phyloP scores from a whole-genome alignment of 768 basidiomycete species.

The Floccularia luteovirens region DNA sequence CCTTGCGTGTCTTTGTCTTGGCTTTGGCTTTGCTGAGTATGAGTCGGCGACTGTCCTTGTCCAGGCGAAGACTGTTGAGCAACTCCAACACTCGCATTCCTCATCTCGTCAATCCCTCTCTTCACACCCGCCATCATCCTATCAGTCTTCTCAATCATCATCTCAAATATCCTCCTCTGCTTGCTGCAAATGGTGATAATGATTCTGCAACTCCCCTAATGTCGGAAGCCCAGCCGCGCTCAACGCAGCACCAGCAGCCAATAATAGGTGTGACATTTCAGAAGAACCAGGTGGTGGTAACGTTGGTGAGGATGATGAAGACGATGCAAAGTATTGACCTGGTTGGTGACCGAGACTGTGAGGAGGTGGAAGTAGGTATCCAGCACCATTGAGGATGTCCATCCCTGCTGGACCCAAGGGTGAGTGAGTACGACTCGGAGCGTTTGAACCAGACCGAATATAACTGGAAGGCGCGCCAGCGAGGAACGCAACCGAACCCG shows the following conservation, averaged over 20 bases:
- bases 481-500: constrained; percentile 21
- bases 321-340: neutral
- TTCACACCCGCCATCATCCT: constrained; percentile 64
- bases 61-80: constrained; percentile 10
- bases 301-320: constrained; percentile 10
- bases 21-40: constrained; percentile 3
- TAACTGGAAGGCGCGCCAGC: constrained; percentile 44
- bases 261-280: constrained; percentile 17
- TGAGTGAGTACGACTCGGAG: constrained; percentile 69
- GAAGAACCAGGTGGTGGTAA: constrained; percentile 18
- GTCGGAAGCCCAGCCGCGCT: constrained; percentile 32
- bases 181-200: constrained; percentile 60
- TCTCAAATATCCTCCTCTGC: constrained; percentile 59
- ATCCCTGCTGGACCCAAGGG: constrained; percentile 44
- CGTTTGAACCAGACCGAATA: constrained; percentile 55
- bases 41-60: constrained; percentile 5
- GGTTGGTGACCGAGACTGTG: constrained; percentile 16
- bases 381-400: constrained; percentile 19
- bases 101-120: constrained; percentile 73
- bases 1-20: constrained; percentile 1
- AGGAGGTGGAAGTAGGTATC: constrained; percentile 33
- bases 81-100: constrained; percentile 20
- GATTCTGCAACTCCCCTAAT: constrained; percentile 58
- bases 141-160: constrained; percentile 72
- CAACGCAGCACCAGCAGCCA: constrained; percentile 30